Conservation (phyloP, 2,329 filamentous ascomycete genomes). For the Aspergillus viridinutans region DNA sequence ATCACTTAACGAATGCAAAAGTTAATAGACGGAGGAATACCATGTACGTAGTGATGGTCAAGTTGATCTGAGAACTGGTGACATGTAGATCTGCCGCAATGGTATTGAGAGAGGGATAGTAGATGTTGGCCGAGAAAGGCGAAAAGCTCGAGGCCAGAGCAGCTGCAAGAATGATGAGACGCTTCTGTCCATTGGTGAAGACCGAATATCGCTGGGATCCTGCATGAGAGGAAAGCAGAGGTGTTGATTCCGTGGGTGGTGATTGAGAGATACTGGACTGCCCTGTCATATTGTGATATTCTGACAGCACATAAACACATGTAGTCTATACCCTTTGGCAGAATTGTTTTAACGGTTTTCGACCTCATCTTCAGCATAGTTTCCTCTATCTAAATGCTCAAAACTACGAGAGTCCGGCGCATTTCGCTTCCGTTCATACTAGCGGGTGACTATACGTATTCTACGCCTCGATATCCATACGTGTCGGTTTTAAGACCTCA, state of each 20-base stretch:
- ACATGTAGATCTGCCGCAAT: constrained; percentile 28
- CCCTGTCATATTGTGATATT: not conserved
- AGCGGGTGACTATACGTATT: not conserved
- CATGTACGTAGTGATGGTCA: constrained; percentile 33
- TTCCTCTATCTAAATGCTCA: not conserved
- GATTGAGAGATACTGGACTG: not conserved
- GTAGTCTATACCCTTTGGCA: not conserved
- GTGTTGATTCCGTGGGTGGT: constrained; percentile 11
- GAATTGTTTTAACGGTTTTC: not conserved
- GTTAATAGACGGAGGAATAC: constrained; percentile 8
- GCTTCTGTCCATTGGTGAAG: constrained; percentile 32
- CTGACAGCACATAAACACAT: not conserved
- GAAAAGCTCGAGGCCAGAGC: constrained; percentile 41
- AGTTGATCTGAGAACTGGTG: constrained; percentile 20
- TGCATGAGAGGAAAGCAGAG: constrained; percentile 8
- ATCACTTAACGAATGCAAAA: not conserved
- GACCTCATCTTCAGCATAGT: not conserved
- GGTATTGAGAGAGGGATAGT: constrained; percentile 39
- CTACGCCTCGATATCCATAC: not conserved
- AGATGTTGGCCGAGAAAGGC: constrained; percentile 42
- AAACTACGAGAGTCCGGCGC: not conserved
- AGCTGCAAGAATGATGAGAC: constrained; percentile 35
- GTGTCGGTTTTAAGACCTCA: too few relatives aligned
- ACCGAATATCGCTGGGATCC: constrained; percentile 21
- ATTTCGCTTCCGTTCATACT: not conserved